Evolutionary conservation across 2,329 filamentous ascomycete genomes (phyloP), one percentile per base, ranked within the genome.

Genomic region (Periconia digitata): DNA sequence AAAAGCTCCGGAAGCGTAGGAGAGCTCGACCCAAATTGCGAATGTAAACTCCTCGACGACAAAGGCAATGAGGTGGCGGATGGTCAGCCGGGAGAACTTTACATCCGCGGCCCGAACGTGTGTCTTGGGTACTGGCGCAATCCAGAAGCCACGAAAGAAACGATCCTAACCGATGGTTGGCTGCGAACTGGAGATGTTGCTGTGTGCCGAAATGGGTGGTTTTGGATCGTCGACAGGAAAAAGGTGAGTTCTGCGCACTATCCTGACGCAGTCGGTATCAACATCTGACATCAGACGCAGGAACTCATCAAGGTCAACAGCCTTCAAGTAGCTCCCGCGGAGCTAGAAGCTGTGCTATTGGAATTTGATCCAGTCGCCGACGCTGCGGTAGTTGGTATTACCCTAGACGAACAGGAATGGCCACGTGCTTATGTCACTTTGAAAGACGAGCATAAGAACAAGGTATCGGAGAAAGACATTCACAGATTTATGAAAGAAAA

Each of bases 311-410:
- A 74, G 55, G 71, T 74, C 24, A 74, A 74, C 43, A 72, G 63
- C 0, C 58, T 74, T 18, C 61, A 70, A 59, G 67, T 71, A 10
- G 65, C 67, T 1, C 67, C 66, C 3, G 67, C 67, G 22, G 62
- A 69, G 53, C 70, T 81, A 0, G 79, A 82, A 63, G 76, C 76
- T 0, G 74, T 76, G 0, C 69, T 83, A 0, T 65, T 82, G 1
- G 76, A 80, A 50, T 75, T 79, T 40, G 71, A 78, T n/a, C 68
- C 76, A 29, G 60, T 83, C 15, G 76, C 77, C 3, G 80, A 83
- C 56, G 80, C 79, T 7, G 81, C 79, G 5, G 79, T 77, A 0
- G 78, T 82, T 1, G 80, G 81, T 17, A 77, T 81, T 44, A 74
- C 67, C n/a, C 50, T 79, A 64, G 66, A 77, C 29, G 73, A 71